Evolutionary conservation across 345 rosid genomes (phyloP), one percentile per base, ranked within the genome.

Genomic region (Rhodomyrtus tomentosa): DNA sequence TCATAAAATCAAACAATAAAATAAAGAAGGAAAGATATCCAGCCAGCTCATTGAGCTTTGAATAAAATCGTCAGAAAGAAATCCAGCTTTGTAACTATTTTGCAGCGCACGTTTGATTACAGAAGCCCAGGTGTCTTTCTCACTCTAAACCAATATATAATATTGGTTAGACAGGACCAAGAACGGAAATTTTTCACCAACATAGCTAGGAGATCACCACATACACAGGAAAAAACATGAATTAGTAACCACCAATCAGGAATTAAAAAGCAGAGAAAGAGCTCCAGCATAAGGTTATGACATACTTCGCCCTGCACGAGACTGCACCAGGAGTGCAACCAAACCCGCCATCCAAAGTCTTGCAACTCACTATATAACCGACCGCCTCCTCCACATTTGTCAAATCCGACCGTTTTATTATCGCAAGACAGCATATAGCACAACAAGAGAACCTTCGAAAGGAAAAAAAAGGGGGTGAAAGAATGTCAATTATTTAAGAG

Each of bases 261-360:
- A 32, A 62, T 62, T 62, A 62, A 50, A 15, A 50, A 50, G 3
- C 52, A 13, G 15, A 6, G 52, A 4, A 4, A 50, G 14, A 50
- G 52, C 4, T 50, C 52, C 18, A 5, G 5, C 1, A 5, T 13
- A 50, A 14, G 18, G 52, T 50, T 50, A 50, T 50, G 52, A 87
- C 98, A 83, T 94, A 95, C 98, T 93, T 87, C 95, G 99, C 85
- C 96, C 95, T 58, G 98, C 93, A 91, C 95, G 98, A 73, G 98
- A 96, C 96, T 76, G 90, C 96, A 76, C 98, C 96, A 86, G 99
- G 98, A 49, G 93, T 91, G 88, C 99, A 92, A 82, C 99, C 99
- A 85, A 96, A 96, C 83, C 99, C 99, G 84, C 99, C 99, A 83
- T 95, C 99, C 55, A 91, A 84, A 87, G 95, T 96, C 92, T 91